These are phyloP conservation scores for Debaryomyces coudertii DNA, from an alignment of 1,139 yeast species.

Conservation along the genomic window DNA sequence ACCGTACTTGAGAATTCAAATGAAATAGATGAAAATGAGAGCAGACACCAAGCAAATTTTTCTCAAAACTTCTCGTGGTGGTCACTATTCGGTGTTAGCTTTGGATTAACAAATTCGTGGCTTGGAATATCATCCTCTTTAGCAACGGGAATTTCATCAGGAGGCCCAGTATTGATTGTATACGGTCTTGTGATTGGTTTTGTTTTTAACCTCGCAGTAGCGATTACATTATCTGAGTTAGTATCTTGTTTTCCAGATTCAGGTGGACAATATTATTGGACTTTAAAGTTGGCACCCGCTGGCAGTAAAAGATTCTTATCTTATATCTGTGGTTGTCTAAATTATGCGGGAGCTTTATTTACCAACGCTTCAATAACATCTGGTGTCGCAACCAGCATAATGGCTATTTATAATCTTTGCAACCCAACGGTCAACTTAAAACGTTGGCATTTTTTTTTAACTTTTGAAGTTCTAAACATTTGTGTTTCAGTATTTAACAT, in stretches of 20 bases:
- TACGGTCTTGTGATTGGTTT: conserved; percentile 44
- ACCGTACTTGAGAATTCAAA: neutral
- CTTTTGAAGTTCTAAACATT: conserved; percentile 43
- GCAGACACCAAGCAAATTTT: neutral
- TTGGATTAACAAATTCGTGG: conserved; percentile 58
- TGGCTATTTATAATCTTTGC: conserved; percentile 7
- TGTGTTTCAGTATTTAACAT: conserved; percentile 56
- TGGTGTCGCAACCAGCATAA: conserved; percentile 11
- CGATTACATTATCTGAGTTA: conserved; percentile 20
- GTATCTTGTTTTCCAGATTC: conserved; percentile 22
- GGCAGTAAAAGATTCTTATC: conserved; percentile 10
- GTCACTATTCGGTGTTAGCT: conserved; percentile 47
- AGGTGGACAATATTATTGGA: conserved; percentile 27
- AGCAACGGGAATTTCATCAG: conserved; percentile 50
- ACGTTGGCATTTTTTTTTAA: conserved; percentile 63
- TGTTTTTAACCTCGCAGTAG: conserved; percentile 10
- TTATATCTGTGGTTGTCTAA: conserved; percentile 12
- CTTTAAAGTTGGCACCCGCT: conserved; percentile 14
- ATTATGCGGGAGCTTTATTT: conserved; percentile 14
- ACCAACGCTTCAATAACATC: conserved; percentile 15
- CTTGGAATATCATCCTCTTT: conserved; percentile 55
- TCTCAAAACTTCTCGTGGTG: conserved; percentile 10
- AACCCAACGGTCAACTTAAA: conserved; percentile 17
- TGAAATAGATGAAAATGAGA: neutral
- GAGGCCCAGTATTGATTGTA: conserved; percentile 53